Base-by-base conservation (phyloP, 1,139 yeast species). In the Yamadazyma diddensiae region DNA sequence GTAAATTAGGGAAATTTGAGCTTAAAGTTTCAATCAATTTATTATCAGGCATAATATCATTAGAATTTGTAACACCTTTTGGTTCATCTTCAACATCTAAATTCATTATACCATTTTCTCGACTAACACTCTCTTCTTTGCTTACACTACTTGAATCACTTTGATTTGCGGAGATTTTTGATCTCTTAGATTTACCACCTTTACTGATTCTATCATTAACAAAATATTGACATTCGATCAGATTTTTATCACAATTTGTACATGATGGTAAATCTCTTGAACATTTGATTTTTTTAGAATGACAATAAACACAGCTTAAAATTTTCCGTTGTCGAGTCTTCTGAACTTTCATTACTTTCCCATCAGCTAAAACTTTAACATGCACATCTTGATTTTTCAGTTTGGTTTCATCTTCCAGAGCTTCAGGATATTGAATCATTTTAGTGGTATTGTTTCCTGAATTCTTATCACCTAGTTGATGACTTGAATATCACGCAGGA, bases 221-320 rank as follows among this genome's bases (percentile, higher is more conserved):
- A 41, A 75, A 77, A 49, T 77, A 77, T 42, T 67, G 67, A 53
- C 83, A 77, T 24, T 62, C 62, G 17, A 63, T 42, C 2, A 62
- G 64, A 15, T 62, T 38, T 37, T 64, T 65, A 42, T 65, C 53
- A 51, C 83, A 77, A 49, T 72, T 74, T 35, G 57, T 57, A 46
- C 83, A 77, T 3, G 57, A 49, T 6, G 73, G 73, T 17, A 55
- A 62, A 10, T 60, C 70, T 37, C 82, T 57, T 2, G 77, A 68
- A 46, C 83, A 77, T 47, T 75, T 75, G 44, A 77, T 75, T 52
- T 77, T 77, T 37, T 79, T 66, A 34, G 77, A 74, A 49, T 77
- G 83, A 42, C 83, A 77, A 27, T 78, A 70, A 10, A 77, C 74
- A 54, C 83, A 77, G 37, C 76, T 67, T 31, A 73, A 57, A 29